Percentiles rank a stretch among this genome's conserved stretches.
Conservation (phyloP, 495 filamentous ascomycete species). For the Aspergillus biplanus region DNA sequence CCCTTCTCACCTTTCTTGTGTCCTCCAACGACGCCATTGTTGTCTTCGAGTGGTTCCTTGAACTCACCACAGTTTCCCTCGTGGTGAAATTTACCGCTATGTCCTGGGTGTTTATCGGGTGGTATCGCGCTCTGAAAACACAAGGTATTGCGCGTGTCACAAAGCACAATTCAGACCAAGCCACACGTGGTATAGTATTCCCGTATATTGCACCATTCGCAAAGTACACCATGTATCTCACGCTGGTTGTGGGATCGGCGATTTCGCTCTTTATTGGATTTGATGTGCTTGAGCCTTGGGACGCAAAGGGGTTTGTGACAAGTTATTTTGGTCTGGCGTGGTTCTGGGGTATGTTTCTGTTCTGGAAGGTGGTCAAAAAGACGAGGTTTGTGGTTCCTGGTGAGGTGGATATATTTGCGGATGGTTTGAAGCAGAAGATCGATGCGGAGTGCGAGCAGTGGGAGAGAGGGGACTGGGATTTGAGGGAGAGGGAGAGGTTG, state of each 20-base stretch:
- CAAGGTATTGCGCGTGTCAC: neutral
- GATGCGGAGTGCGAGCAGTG: neutral
- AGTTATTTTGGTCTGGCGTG: neutral
- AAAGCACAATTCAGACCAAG: neutral
- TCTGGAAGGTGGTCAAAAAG: neutral
- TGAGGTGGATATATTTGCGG: neutral
- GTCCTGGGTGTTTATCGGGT: neutral
- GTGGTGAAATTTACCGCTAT: neutral
- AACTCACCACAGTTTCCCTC: neutral
- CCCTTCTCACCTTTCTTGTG: neutral
- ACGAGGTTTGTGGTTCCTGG: neutral
- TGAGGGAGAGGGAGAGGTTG: neutral
- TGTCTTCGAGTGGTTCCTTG: neutral
- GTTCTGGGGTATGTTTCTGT: neutral
- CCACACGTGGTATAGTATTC: neutral
- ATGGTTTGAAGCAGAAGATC: neutral
- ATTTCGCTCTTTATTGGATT: neutral
- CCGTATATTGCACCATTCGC: neutral
- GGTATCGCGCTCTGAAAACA: neutral
- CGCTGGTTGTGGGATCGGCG: neutral
- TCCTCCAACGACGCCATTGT: neutral
- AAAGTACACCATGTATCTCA: neutral
- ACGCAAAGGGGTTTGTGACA: neutral
- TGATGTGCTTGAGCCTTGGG: neutral
- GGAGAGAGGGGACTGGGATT: neutral